Evolutionary conservation across 371 early-diverging fungal genomes (phyloP).

Genomic region (Apophysomyces trapeziformis): DNA sequence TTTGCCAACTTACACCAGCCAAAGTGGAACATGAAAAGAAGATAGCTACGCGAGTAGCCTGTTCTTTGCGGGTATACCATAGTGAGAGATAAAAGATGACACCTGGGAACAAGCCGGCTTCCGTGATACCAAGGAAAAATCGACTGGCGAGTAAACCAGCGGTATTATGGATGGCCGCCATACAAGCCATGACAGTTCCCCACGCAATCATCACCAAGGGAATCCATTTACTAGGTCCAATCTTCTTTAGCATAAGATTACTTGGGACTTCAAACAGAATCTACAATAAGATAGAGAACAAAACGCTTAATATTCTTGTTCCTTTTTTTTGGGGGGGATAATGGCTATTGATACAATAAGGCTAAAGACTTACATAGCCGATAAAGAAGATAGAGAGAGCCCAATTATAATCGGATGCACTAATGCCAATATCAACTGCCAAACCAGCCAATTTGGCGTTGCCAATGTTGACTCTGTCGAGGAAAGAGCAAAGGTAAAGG

Average conservation of each 20-base stretch:
- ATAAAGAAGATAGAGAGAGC: slow-evolving; percentile 67
- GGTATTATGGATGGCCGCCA: slow-evolving; percentile 49
- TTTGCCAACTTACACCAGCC: slow-evolving; percentile 61
- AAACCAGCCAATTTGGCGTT: slow-evolving; percentile 67
- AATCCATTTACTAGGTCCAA: slow-evolving; percentile 74
- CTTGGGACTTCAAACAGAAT: slow-evolving; percentile 73
- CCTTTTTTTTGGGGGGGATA: not conserved
- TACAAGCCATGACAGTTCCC: slow-evolving; percentile 50
- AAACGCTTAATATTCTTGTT: slow-evolving; percentile 3
- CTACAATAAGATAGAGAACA: slow-evolving; percentile 24
- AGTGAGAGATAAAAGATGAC: slow-evolving; percentile 55
- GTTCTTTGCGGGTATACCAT: slow-evolving; percentile 65
- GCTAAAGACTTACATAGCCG: slow-evolving; percentile 51
- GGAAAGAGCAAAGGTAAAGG: slow-evolving; percentile 55
- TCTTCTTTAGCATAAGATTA: slow-evolving; percentile 68
- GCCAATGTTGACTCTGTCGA: slow-evolving; percentile 60
- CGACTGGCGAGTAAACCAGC: slow-evolving; percentile 60
- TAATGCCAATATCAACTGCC: slow-evolving; percentile 43
- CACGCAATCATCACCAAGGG: slow-evolving; percentile 61
- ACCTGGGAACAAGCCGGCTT: slow-evolving; percentile 65
- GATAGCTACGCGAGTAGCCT: slow-evolving; percentile 70
- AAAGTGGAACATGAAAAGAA: slow-evolving; percentile 69
- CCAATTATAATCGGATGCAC: slow-evolving; percentile 53
- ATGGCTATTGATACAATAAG: not conserved
- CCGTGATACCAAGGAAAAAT: slow-evolving; percentile 75